Evolutionary conservation across 2,329 filamentous ascomycete species (phyloP), one percentile per base, ranked within the genome.

Genomic region (Aspergillus quadrilineatus): DNA sequence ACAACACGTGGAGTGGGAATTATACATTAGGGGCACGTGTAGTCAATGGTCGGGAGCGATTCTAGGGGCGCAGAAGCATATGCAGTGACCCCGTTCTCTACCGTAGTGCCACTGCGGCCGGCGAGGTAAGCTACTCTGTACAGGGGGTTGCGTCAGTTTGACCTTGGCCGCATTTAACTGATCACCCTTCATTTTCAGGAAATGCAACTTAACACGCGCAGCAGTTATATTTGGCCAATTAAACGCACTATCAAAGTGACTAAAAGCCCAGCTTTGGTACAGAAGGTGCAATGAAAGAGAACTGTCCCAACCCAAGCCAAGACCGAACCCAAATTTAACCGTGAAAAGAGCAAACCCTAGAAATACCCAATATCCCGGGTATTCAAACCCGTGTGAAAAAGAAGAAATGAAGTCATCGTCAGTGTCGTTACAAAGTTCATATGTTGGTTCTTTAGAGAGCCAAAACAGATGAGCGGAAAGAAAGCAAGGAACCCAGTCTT

Each of bases 311-410:
- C 50, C 56, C 51, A 53, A 26, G 10, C 41, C 41, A 9, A 43
- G 7, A 42, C 17, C 39, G 9, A 12, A 3, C 22, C 22, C 22
- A 28, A 5, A 28, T 28, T 28, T 28, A 41, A 43, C 12, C 12
- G 50, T 60, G 28, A 58, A 62, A 60, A 63, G 48, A 50, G 55
- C 50, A 59, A 59, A 58, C 59, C 45, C 59, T 63, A 58, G 36
- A 28, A 50, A 37, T 44, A 45, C 9, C 39, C 45, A n/a, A 43
- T 48, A 6, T 44, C 44, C 55, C 57, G 52, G 58, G 47, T 26
- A 47, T 57, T 41, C 50, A 12, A 28, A 49, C 34, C 22, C 22
- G 39, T 49, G 53, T 58, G 52, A 29, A 36, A 14, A 22, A 28
- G 26, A 36, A 50, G n/a, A 53, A 37, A 49, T 14, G 28, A 41